Base-by-base conservation (phyloP, 1,139 yeast species). In the Kurtzmaniella quercitrusa region DNA sequence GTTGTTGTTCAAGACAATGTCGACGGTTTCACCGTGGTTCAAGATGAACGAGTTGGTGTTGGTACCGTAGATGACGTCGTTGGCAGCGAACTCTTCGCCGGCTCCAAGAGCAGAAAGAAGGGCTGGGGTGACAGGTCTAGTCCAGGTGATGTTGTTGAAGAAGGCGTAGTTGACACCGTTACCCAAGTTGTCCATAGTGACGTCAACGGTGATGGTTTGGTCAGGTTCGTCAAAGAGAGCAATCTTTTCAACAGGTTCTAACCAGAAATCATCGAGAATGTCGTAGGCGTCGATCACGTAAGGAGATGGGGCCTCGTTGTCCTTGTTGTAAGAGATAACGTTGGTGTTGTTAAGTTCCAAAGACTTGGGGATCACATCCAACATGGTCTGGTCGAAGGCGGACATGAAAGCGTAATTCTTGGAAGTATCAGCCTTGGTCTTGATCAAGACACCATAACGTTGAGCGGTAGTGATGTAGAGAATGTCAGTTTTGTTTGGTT, bases 141-240 rank as follows among this genome's bases (percentile, higher is more conserved):
- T 74, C 51, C 75, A 83, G 1, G 89, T 77, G 50, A 81, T 60
- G 54, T 82, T 78, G 59, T 85, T 83, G 74, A 85, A 85, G 60
- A 84, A 82, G 7, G 93, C 91, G 59, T 85, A 85, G 54, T 81
- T 82, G 37, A 82, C 70, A 55, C 93, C 93, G 56, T 85, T 81
- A 29, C 82, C 86, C 47, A 85, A 69, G 53, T 81, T 83, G 23
- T 78, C 77, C 91, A 85, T 84, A 45, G 67, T 68, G 47, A 84
- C 79, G 55, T 77, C 78, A 46, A 85, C 67, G 17, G 75, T 73
- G 43, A 85, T 74, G 45, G 72, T 76, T 48, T 73, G 71, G 60
- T 85, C 91, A 33, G 85, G 77, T 34, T 82, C 84, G 11, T 76
- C 79, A 12, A 66, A 66, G 15, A 81, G 52, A 21, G 59, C 72